Evolutionary conservation across 2,329 filamentous ascomycete species (phyloP), one percentile per base, ranked within the genome.

Genomic region (Fusarium buxicola): DNA sequence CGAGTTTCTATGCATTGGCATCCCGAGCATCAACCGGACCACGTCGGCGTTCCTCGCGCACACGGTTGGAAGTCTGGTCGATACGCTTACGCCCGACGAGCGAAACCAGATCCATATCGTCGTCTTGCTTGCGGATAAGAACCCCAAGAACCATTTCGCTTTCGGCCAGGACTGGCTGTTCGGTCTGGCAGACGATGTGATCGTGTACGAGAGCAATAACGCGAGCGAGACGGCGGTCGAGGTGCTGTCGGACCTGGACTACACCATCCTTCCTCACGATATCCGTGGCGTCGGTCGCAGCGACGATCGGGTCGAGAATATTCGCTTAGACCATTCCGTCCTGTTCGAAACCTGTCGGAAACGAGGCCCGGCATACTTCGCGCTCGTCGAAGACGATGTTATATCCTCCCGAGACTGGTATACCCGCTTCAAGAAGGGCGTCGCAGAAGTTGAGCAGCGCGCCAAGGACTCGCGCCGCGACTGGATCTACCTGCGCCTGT

Each of bases 401-500:
- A 69, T 78, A 15, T 72, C 76, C 7, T 70, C 72, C 8, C 68
- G 69, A 1, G 73, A 74, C 50, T 78, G 76, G 76, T 75, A 72
- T 44, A 52, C 55, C 4, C 65, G 71, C 2, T 63, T 75, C n/a
- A 63, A 65, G 8, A 60, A 51, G 18, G 76, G 70, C 2, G 51
- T 78, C 1, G 54, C 55, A 1, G 51, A 72, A 7, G 66, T 77
- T 25, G 74, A 77, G 55, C 54, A 63, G 8, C 44, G 46, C 11
- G 41, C 66, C 8, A 56, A 58, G 8, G 43, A 53, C 8, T 47
- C 52, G 6, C 55, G 66, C 7, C 25, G 39, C 13, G 70, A 74
- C 50, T 77, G 75, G 75, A 53, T 77, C 30, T 78, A 78, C 52
- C 60, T 78, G 2, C 73, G 76, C 1, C 61, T 78, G 25, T 78